Evolutionary conservation across 768 basidiomycete species (phyloP), one percentile per base, ranked within the genome.

Genomic region (Saitozyma podzolica): DNA sequence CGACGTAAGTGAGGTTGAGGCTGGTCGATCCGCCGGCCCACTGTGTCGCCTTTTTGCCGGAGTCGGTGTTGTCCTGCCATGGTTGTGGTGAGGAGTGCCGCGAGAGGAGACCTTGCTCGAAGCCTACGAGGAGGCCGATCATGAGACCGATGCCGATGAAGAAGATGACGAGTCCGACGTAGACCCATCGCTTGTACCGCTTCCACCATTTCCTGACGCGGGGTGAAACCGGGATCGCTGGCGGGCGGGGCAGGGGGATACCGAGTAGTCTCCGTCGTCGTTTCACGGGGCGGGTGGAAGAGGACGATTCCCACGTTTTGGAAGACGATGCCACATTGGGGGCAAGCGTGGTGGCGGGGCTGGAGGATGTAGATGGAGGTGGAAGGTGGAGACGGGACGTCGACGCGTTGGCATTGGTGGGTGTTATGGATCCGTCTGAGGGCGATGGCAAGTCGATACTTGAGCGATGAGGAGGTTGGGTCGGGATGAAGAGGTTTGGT

Each of bases 121-220:
- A 45, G 8, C 75, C 75, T 2, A 72, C 68, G 13, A 73, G 48
- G 6, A 76, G 50, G 0, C 75, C 75, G 8, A 72, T 56, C 40
- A 66, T 58, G 40, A 76, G 20, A 14, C 67, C 75, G 1, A 76
- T 50, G 7, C 62, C 72, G 6, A 73, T 49, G 5, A 74, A 41
- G n/a, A 66, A 40, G 7, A 69, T 11, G 7, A 65, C 56, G 9
- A 66, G 9, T 8, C 64, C 50, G 2, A 49, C 65, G 17, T 62
- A 54, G 8, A 72, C 54, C 72, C 72, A 73, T 64, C 64, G 58
- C 51, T 59, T 62, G 42, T 59, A 76, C 47, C 49, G 60, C 48
- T 58, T 62, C 64, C 67, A 70, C 61, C 64, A 72, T 47, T 62
- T 54, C 9, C 54, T 9, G 56, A 54, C 19, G 40, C 20, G 54